A percentile compares a stretch with the other conserved stretches of the same genome.
Evolutionary conservation across 208 protist species (phyloP).

Genomic region (Trypanosoma grayi): DNA sequence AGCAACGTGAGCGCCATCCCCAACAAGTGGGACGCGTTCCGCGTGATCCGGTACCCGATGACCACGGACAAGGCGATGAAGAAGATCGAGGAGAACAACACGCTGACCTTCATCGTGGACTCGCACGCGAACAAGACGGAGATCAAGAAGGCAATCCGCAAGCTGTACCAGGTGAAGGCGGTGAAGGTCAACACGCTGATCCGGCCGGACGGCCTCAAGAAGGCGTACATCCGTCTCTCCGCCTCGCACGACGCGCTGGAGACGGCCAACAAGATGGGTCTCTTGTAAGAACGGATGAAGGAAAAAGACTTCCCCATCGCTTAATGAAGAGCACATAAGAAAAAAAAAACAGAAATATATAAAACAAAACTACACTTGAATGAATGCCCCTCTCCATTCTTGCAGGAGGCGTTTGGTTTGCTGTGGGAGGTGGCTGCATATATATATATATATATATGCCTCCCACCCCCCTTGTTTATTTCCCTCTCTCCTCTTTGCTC

Average conservation of each 20-base stretch:
- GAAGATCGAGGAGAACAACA: constrained; percentile 99
- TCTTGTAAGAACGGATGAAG: constrained; percentile 86
- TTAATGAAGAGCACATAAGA: too few relatives aligned
- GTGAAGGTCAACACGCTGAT: constrained; percentile 99
- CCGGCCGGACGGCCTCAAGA: constrained; percentile 98
- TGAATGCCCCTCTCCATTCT: too few relatives aligned
- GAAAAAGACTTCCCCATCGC: too few relatives aligned
- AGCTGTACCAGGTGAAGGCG: constrained; percentile 97
- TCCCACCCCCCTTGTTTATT: neutral
- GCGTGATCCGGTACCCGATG: constrained; percentile 97
- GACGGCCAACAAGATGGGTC: constrained; percentile 98
- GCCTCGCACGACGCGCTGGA: constrained; percentile 96
- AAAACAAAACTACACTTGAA: too few relatives aligned
- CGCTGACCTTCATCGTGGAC: constrained; percentile 99
- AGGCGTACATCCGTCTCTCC: constrained; percentile 98
- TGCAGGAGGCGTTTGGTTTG: too few relatives aligned
- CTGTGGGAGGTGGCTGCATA: too few relatives aligned
- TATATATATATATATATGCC: constrained; percentile 7
- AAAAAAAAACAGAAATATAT: neutral
- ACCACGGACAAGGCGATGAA: constrained; percentile 99
- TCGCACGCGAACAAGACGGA: constrained; percentile 96
- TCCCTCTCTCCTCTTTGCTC: neutral
- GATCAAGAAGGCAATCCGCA: constrained; percentile 98
- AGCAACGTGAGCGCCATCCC: constrained; percentile 84
- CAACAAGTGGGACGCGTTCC: constrained; percentile 86